Conservation (phyloP, 345 rosid species). For the Aethionema arabicum region DNA sequence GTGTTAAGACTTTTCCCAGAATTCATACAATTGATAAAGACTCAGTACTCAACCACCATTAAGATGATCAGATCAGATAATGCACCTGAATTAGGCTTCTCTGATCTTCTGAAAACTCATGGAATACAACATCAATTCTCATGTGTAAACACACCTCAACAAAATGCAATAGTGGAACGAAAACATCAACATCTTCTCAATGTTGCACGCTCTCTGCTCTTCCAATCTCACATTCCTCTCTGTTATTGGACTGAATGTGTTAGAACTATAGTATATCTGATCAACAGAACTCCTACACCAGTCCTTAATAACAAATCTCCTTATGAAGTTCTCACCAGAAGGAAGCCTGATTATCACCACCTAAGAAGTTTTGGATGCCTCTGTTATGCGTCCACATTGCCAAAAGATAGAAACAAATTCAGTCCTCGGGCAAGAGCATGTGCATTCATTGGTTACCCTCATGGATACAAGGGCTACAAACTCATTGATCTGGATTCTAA, state of each 20-base stretch:
- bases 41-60: too few relatives aligned
- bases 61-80: too few relatives aligned
- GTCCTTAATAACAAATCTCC: too few relatives aligned
- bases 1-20: too few relatives aligned
- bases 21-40: too few relatives aligned
- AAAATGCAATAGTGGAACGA: background rate
- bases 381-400: background rate
- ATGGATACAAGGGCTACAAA: background rate
- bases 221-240: background rate
- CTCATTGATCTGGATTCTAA: background rate
- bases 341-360: background rate
- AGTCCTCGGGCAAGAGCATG: background rate
- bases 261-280: too few relatives aligned
- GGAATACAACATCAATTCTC: background rate
- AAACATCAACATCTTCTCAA: background rate
- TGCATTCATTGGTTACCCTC: background rate
- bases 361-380: background rate
- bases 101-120: too few relatives aligned
- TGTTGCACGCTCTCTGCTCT: background rate
- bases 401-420: background rate
- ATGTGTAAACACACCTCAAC: background rate
- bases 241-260: too few relatives aligned
- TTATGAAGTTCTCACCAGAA: background rate
- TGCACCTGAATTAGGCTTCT: too few relatives aligned
- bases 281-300: too few relatives aligned